Evolutionary conservation across 805 yeast genomes (phyloP).

Genomic region (Maudiozyma serrabonitensis): DNA sequence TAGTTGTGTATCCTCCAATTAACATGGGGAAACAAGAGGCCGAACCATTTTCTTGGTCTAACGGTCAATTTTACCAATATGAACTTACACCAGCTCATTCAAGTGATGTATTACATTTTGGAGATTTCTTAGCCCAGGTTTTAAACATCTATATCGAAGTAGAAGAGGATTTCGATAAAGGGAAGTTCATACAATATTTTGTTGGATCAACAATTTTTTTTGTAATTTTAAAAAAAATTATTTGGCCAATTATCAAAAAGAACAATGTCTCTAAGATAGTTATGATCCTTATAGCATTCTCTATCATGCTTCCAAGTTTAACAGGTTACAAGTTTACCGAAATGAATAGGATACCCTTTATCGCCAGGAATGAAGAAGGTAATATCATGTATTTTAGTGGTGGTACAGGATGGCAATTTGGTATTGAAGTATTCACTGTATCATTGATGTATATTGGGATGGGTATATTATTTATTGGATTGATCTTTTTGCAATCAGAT

Average conservation of each 20-base stretch:
- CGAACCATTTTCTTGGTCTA: conserved; percentile 16
- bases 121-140: conserved; percentile 41
- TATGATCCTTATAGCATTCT: conserved; percentile 28
- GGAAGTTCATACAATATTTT: conserved; percentile 39
- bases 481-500: conserved; percentile 29
- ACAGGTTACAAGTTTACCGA: conserved; percentile 60
- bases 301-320: conserved; percentile 35
- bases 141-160: conserved; percentile 37
- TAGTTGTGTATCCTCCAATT: conserved; percentile 57
- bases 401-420: conserved; percentile 60
- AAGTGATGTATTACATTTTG: conserved; percentile 39
- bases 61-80: conserved; percentile 31
- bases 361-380: conserved; percentile 43
- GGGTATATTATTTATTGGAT: conserved; percentile 31
- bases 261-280: conserved; percentile 13
- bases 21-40: conserved; percentile 13
- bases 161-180: conserved; percentile 34
- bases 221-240: conserved; percentile 40
- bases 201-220: conserved; percentile 36
- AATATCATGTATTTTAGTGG: conserved; percentile 52
- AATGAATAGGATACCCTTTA: conserved; percentile 52
- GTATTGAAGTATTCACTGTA: conserved; percentile 51
- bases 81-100: conserved; percentile 22
- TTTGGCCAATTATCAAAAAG: conserved; percentile 25
- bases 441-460: conserved; percentile 41